Evolutionary conservation across 2,329 filamentous ascomycete genomes (phyloP).

Genomic region (Sclerotinia subarctica): DNA sequence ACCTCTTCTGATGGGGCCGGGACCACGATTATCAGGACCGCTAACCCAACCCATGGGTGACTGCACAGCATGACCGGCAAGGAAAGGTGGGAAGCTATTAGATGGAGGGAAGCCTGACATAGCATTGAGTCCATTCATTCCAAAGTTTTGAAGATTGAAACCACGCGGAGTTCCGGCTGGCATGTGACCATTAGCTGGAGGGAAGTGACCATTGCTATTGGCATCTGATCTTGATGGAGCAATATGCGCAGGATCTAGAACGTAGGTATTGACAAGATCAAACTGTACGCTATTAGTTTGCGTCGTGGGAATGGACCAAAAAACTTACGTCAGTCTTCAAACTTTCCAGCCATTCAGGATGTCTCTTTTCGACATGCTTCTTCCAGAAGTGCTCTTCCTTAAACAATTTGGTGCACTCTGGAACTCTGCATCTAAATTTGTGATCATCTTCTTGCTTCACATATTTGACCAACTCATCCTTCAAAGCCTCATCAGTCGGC

Average conservation of each 20-base stretch:
- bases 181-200: slow-evolving; percentile 70
- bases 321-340: slow-evolving; percentile 78
- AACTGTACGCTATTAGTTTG: slow-evolving; percentile 56
- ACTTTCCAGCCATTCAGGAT: slow-evolving; percentile 78
- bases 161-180: slow-evolving; percentile 83
- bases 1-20: slow-evolving; percentile 67
- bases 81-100: slow-evolving; percentile 52
- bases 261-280: slow-evolving; percentile 87
- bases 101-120: slow-evolving; percentile 56
- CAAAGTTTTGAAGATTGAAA: slow-evolving; percentile 78
- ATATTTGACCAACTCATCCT: slow-evolving; percentile 80
- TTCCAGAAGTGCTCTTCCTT: slow-evolving; percentile 97
- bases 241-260: slow-evolving; percentile 91
- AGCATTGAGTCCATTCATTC: slow-evolving; percentile 54
- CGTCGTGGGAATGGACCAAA: not conserved
- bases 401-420: slow-evolving; percentile 94
- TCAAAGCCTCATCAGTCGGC: slow-evolving; percentile 76
- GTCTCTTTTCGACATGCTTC: slow-evolving; percentile 96
- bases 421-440: slow-evolving; percentile 94
- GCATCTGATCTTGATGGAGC: slow-evolving; percentile 89
- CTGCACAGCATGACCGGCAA: slow-evolving; percentile 47
- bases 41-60: slow-evolving; percentile 48
- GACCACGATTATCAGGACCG: slow-evolving; percentile 51
- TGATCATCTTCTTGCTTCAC: slow-evolving; percentile 98
- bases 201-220: slow-evolving; percentile 94